phyloP scores from a whole-genome alignment of 768 basidiomycete genomes.

The Suillus placidus region DNA sequence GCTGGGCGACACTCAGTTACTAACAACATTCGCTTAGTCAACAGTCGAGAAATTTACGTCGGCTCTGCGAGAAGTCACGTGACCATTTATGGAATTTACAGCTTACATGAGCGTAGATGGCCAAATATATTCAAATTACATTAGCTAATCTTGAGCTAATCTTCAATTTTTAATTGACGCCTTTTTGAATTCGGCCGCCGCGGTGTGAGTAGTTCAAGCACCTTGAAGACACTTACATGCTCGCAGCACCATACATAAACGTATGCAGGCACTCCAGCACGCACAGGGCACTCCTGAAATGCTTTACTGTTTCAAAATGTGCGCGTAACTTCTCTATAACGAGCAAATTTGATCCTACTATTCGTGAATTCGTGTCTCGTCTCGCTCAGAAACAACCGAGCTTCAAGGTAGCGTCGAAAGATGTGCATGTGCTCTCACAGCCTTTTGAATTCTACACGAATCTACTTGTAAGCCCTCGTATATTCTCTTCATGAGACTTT shows the following conservation, averaged over 20 bases:
- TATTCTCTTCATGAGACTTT: not conserved
- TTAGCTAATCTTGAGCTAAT: no score
- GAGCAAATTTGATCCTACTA: constrained; percentile 34
- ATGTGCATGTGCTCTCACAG: constrained; percentile 55
- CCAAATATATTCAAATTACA: no score
- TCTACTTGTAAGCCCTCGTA: constrained; percentile 52
- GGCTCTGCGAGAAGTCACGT: no score
- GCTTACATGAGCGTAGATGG: no score
- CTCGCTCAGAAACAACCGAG: constrained; percentile 48
- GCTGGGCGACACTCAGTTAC: not conserved
- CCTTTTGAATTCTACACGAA: constrained; percentile 60
- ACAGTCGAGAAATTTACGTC: not conserved
- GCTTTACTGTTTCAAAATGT: constrained; percentile 23
- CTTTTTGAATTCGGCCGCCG: not conserved
- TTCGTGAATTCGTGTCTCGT: constrained; percentile 40
- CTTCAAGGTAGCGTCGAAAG: constrained; percentile 46
- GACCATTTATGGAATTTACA: no score
- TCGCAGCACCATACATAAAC: constrained; percentile 10
- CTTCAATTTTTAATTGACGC: not conserved
- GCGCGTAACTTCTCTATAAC: constrained; percentile 34
- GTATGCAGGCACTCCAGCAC: constrained; percentile 9
- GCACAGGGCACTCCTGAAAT: constrained; percentile 9
- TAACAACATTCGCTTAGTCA: constrained; percentile 30
- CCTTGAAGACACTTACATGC: constrained; percentile 9
- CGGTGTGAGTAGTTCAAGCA: not conserved